These are phyloP conservation scores for Colletotrichum falcatum DNA, from an alignment of 2,329 filamentous ascomycete species.

Conservation along the genomic window DNA sequence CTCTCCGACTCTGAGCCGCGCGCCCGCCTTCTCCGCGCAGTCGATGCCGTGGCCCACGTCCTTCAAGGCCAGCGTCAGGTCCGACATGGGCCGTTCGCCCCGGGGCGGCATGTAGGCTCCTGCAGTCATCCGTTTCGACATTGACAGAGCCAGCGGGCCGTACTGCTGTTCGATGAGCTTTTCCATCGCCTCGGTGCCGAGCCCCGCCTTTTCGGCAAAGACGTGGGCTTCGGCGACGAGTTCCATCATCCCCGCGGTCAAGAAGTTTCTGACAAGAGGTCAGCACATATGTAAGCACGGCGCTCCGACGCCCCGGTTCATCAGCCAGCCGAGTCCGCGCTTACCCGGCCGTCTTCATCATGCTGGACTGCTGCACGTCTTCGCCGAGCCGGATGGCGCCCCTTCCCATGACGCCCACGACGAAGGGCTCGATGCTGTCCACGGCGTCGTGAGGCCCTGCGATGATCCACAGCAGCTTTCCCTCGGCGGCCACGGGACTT, in stretches of 20 bases:
- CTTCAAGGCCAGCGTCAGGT: conserved; percentile 62
- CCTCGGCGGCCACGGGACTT: conserved; percentile 59
- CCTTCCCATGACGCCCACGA: conserved; percentile 57
- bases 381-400: conserved; percentile 57
- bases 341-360: conserved; percentile 62
- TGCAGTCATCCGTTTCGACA: conserved; percentile 53
- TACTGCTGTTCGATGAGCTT: conserved; percentile 56
- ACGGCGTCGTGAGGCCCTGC: conserved; percentile 55
- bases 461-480: conserved; percentile 59
- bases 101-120: conserved; percentile 53
- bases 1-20: conserved; percentile 56
- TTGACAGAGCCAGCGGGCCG: conserved; percentile 51
- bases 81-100: conserved; percentile 58
- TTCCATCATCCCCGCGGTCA: conserved; percentile 62
- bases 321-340: conserved; percentile 9
- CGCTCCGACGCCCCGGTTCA: too few species aligned
- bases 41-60: conserved; percentile 63
- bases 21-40: conserved; percentile 54
- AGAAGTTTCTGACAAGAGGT: conserved; percentile 55
- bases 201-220: conserved; percentile 58
- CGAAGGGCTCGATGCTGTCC: conserved; percentile 51
- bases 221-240: conserved; percentile 62
- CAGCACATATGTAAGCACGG: fast-evolving
- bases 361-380: conserved; percentile 56
- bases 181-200: conserved; percentile 56